Evolutionary conservation across 768 basidiomycete species (phyloP), one percentile per base, ranked within the genome.

Genomic region (Leccinum barrowsii): DNA sequence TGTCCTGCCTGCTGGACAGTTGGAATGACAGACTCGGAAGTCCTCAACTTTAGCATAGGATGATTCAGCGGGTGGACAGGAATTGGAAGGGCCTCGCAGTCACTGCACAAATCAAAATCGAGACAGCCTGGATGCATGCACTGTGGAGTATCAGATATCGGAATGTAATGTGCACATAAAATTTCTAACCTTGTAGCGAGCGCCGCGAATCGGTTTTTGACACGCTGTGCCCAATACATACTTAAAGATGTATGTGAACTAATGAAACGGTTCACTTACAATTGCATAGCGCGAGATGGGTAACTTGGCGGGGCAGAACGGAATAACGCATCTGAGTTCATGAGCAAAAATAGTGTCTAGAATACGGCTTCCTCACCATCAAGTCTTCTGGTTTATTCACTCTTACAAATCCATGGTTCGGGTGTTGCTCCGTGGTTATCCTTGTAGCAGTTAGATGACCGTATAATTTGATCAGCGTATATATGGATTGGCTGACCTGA

Each of bases 71-170:
- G 89, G 69, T 95, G 92, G 12, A 89, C 76, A 5, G 85, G 74
- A 59, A 93, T 89, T 0, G 92, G 92, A 57, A 84, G 78, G 5
- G 90, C 85, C 73, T 94, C 92, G 73, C 92, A 95, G 54, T 71
- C 72, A 57, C 79, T 77, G 73, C 92, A 95, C 17, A 94, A 78
- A 66, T 95, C 93, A 63, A 85, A 93, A 70, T 94, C 89, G 0
- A 81, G 79, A 73, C 93, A 95, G 4, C 76, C 74, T 13, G 83
- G 78, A 67, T 92, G 85, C 83, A 91, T 85, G 73, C 93, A 95
- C 87, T 90, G 61, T 30, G n/a, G 34, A 13, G 42, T 32, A 52
- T 67, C n/a, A 59, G 56, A 57, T 1, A 7, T 19, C 26, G 50
- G 53, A 32, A 17, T 34, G 3, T n/a, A 1, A n/a, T 17, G 8